Evolutionary conservation across 306 rosid genomes (phyloP).

Genomic region (Cicer yamashitae): DNA sequence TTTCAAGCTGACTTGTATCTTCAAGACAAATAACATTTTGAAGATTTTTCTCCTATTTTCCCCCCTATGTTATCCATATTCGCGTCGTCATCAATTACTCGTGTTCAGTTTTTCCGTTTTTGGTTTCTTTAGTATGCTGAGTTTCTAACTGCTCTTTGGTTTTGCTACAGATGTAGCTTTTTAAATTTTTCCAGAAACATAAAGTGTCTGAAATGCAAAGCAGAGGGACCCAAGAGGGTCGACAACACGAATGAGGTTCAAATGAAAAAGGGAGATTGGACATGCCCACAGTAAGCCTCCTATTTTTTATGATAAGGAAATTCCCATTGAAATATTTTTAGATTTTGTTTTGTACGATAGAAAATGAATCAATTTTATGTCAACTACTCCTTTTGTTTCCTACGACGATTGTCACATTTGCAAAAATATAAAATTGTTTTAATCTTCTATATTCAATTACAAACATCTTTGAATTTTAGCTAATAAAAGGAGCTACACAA

Average conservation of each 20-base stretch:
- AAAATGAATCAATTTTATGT: slow-evolving; percentile 16
- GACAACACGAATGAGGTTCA: slow-evolving; percentile 41
- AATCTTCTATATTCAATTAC: too few species aligned
- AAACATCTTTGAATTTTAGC: slow-evolving; percentile 20
- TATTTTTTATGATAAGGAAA: slow-evolving; percentile 24
- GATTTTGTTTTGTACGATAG: slow-evolving; percentile 20
- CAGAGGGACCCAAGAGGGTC: slow-evolving; percentile 61
- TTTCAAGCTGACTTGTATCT: slow-evolving; percentile 34
- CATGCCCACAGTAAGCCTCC: slow-evolving; percentile 69
- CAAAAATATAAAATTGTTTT: too few species aligned
- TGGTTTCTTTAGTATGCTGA: slow-evolving; percentile 38
- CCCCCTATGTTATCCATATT: neutral
- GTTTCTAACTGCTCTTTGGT: slow-evolving; percentile 48
- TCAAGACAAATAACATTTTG: neutral
- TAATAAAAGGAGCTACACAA: neutral
- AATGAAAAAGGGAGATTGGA: slow-evolving; percentile 93
- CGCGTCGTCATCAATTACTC: slow-evolving; percentile 36
- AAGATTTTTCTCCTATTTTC: neutral
- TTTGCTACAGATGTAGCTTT: slow-evolving; percentile 77
- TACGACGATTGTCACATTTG: too few species aligned
- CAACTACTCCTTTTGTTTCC: too few species aligned
- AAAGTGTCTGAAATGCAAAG: slow-evolving; percentile 72
- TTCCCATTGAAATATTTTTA: slow-evolving; percentile 25
- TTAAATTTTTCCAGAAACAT: slow-evolving; percentile 78
- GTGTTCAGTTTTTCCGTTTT: slow-evolving; percentile 18